Conservation (phyloP, 257 asterid genomes). For the Primulina huaijiensis region DNA sequence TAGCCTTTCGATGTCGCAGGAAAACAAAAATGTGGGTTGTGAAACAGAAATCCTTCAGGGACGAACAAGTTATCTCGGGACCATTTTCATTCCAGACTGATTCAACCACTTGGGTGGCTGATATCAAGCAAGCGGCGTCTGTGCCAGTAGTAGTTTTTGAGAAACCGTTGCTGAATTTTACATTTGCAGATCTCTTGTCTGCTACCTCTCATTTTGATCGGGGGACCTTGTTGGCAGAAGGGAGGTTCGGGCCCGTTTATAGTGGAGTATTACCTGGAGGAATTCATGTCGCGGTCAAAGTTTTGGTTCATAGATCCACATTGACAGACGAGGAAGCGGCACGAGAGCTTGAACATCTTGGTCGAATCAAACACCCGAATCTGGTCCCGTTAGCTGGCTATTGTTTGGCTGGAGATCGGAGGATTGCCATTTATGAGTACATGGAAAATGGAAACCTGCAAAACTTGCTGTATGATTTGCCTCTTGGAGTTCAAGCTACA, state of each 20-base stretch:
- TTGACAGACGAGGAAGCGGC: conserved; percentile 80
- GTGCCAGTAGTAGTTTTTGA: conserved; percentile 73
- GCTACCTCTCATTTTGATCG: conserved; percentile 85
- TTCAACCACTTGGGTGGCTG: conserved; percentile 88
- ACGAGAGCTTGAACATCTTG: conserved; percentile 73
- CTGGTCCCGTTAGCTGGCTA: conserved; percentile 77
- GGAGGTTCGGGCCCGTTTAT: conserved; percentile 82
- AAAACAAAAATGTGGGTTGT: conserved; percentile 62
- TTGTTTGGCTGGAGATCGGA: conserved; percentile 84
- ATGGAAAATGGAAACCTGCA: conserved; percentile 88
- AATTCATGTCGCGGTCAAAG: conserved; percentile 76
- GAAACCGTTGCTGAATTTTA: conserved; percentile 76
- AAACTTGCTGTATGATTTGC: conserved; percentile 72
- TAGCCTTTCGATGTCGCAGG: conserved; percentile 79
- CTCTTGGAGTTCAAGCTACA: conserved; percentile 59
- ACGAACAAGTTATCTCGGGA: conserved; percentile 65
- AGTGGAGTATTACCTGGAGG: conserved; percentile 72
- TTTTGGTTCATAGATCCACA: conserved; percentile 69
- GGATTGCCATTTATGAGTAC: conserved; percentile 77
- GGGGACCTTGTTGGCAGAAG: conserved; percentile 74
- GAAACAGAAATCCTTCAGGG: conserved; percentile 57
- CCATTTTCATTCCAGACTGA: conserved; percentile 81
- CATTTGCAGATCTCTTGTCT: conserved; percentile 70
- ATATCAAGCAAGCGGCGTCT: conserved; percentile 70
- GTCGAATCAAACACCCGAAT: conserved; percentile 78